Conservation (phyloP, 1,284 basidiomycete genomes). For the Meripilus lineatus region DNA sequence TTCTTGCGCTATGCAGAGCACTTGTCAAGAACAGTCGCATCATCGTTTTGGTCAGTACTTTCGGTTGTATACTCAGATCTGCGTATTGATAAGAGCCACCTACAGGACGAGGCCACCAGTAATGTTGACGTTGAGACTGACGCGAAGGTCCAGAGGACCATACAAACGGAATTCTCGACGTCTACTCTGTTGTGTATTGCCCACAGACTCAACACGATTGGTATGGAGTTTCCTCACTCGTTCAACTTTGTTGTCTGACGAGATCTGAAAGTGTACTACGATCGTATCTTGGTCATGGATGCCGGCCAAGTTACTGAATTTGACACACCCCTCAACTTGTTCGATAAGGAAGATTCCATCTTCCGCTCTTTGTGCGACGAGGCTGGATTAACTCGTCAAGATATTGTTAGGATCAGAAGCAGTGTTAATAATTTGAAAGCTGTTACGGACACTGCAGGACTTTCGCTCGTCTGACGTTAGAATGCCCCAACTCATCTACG, state of each 20-base stretch:
- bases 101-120: slow-evolving; percentile 74
- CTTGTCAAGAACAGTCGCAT: slow-evolving; percentile 67
- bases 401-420: slow-evolving; percentile 42
- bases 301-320: slow-evolving; percentile 67
- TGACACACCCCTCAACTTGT: slow-evolving; percentile 75
- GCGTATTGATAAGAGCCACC: slow-evolving; percentile 7
- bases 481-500: too few species aligned
- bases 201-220: slow-evolving; percentile 74
- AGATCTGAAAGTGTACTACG: slow-evolving; percentile 53
- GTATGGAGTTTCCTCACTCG: slow-evolving; percentile 29
- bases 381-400: slow-evolving; percentile 54
- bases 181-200: slow-evolving; percentile 71
- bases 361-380: slow-evolving; percentile 77
- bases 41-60: slow-evolving; percentile 54
- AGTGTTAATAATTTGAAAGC: too few species aligned
- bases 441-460: too few species aligned
- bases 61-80: slow-evolving; percentile 6
- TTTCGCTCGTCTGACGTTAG: too few species aligned
- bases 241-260: background rate
- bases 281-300: slow-evolving; percentile 75
- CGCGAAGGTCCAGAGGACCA: slow-evolving; percentile 70
- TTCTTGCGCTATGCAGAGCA: slow-evolving; percentile 69
- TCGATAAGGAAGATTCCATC: slow-evolving; percentile 61
- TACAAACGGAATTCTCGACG: slow-evolving; percentile 62
- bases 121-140: slow-evolving; percentile 83